Base-by-base conservation (phyloP, 2,329 filamentous ascomycete genomes). In the Ascochyta pisi region DNA sequence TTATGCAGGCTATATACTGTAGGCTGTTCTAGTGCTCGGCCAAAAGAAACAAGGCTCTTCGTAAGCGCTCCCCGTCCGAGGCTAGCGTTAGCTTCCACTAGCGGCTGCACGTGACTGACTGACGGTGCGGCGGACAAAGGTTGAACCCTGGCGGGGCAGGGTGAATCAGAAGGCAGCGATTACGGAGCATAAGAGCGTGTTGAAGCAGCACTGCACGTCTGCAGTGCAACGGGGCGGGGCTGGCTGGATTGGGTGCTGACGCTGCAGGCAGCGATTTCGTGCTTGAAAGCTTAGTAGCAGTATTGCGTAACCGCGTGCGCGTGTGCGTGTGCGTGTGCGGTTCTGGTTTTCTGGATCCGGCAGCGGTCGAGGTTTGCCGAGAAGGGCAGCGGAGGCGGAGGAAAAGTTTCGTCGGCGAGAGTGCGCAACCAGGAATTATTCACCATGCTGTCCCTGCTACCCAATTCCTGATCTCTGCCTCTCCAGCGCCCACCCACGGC, bases 391-490 rank as follows among this genome's bases (percentile, higher is more conserved):
- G 24, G 6, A 26, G 24, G 24, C 54, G 46, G 57, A 54, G 49
- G 50, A 65, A 70, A 72, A 69, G 64, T 62, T 67, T 70, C 60
- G 60, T 57, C 54, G 44, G 54, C 55, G 49, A 50, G 50, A 45
- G 50, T 41, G 49, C 31, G 38, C 42, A 60, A 58, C 60, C 4
- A 13, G 61, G 50, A 59, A 65, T 65, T 59, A 63, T 61, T 49
- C 70, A 73, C 64, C 68, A 74, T 74, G 69, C 29, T 31, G 29
- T 31, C 29, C 12, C 29, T 31, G 29, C 69, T 62, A 63, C 69
- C 68, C 42, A 65, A 70, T 67, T 67, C 67, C 50, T 73, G 69
- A 73, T 62, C 52, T 33, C 55, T 48, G 58, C 54, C 61, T 59
- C 60, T 53, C 51, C 66, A 64, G 63, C 65, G 62, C 64, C 64